phyloP scores from a whole-genome alignment of 208 protist genomes.

The Phytomonas sp. region DNA sequence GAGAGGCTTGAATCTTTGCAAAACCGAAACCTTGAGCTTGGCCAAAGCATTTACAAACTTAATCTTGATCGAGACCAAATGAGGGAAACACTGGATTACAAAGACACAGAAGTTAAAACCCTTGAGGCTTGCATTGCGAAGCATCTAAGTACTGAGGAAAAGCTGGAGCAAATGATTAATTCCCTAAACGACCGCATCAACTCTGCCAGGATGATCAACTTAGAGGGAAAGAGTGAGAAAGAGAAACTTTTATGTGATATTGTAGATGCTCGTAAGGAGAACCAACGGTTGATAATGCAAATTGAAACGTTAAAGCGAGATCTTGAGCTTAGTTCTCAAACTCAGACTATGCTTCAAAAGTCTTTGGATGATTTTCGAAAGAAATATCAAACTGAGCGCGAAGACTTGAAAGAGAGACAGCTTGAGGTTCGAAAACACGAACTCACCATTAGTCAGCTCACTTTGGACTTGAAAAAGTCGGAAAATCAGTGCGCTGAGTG shows the following conservation, averaged over 20 bases:
- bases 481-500: slow-evolving; percentile 41
- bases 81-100: slow-evolving; percentile 49
- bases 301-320: slow-evolving; percentile 48
- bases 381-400: slow-evolving; percentile 33
- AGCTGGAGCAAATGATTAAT: slow-evolving; percentile 55
- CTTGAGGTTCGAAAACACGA: slow-evolving; percentile 55
- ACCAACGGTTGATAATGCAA: slow-evolving; percentile 33
- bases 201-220: slow-evolving; percentile 52
- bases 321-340: slow-evolving; percentile 31
- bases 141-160: slow-evolving; percentile 39
- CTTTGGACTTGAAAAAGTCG: slow-evolving; percentile 50
- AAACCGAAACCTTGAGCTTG: slow-evolving; percentile 49
- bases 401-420: slow-evolving; percentile 52
- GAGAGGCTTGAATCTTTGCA: slow-evolving; percentile 40
- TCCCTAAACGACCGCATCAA: slow-evolving; percentile 66
- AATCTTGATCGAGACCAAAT: slow-evolving; percentile 55
- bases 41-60: slow-evolving; percentile 63
- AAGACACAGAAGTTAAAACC: slow-evolving; percentile 65
- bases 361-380: slow-evolving; percentile 40
- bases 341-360: slow-evolving; percentile 32
- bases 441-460: slow-evolving; percentile 48
- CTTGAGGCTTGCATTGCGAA: slow-evolving; percentile 39
- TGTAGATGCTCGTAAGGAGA: slow-evolving; percentile 39
- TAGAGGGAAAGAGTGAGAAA: slow-evolving; percentile 50
- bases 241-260: slow-evolving; percentile 59